phyloP scores from a whole-genome alignment of 2,329 filamentous ascomycete species.

The Xylariaceae sp. region DNA sequence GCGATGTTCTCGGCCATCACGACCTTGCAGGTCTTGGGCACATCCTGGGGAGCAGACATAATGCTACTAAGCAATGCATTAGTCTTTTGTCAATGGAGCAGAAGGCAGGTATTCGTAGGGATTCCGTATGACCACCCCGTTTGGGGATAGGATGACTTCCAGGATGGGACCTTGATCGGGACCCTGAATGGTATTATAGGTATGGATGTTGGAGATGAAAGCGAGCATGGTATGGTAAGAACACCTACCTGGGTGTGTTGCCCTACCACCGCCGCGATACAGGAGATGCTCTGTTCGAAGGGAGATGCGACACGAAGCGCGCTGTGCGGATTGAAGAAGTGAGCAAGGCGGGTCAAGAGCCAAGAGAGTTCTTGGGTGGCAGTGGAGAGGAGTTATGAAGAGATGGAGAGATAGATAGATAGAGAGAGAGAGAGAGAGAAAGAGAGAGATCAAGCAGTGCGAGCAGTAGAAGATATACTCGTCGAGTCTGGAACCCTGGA shows the following conservation, averaged over 20 bases:
- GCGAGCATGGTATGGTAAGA: background rate
- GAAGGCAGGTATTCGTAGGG: background rate
- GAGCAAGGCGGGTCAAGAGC: conserved; percentile 1
- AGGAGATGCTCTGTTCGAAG: background rate
- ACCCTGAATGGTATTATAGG: background rate
- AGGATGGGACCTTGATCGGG: background rate
- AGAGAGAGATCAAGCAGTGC: background rate
- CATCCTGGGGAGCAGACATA: conserved; percentile 38
- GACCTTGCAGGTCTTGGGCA: conserved; percentile 79
- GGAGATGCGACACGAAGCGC: conserved; percentile 1
- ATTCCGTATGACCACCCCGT: background rate
- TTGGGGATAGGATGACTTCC: background rate
- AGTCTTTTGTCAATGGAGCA: background rate
- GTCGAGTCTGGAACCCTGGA: background rate
- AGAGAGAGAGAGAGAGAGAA: background rate
- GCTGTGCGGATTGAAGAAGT: conserved; percentile 1
- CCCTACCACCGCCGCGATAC: conserved; percentile 24
- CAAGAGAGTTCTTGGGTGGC: background rate
- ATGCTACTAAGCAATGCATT: conserved; percentile 14
- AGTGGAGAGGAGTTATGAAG: too few species aligned
- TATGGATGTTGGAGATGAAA: background rate
- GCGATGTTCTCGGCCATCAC: conserved; percentile 83
- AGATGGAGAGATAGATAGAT: background rate
- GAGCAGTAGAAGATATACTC: background rate
- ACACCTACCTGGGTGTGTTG: conserved; percentile 8